Evolutionary conservation across 2,329 filamentous ascomycete species (phyloP), one percentile per base, ranked within the genome.

Genomic region (Neoarthrinium moseri): DNA sequence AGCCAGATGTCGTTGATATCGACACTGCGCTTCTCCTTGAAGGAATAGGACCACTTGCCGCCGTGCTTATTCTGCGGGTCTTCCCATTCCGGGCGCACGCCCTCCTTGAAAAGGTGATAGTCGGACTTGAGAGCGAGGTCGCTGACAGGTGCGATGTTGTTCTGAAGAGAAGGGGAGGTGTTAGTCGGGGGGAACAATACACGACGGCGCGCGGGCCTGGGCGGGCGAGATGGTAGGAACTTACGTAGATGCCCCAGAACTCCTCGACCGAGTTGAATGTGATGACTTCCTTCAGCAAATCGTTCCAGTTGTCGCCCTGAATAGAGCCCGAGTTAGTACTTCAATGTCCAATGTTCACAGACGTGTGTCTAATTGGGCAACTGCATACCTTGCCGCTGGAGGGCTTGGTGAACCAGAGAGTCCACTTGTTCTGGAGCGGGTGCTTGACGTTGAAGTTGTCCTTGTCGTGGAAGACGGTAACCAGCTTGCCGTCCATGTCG

Each of bases 371-470:
- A 2, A 29, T n/a, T 27, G 26, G 37, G 44, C 36, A 60, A 39
- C 8, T 4, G 27, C 75, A 49, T 71, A 94, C 91, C 86, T 95
- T 96, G 74, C 91, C 91, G 67, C 86, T 95, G 34, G 92, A 88
- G 44, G 94, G 92, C 81, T 97, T 97, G 62, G 92, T 97, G 78
- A 97, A 99, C 95, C 95, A 99, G 46, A 99, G 78, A 49, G 94
- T 97, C 94, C 94, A 99, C 67, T 89, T 87, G 78, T 96, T 88
- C 81, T 95, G 91, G 51, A 99, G 81, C 56, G 91, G 92, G 70
- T 99, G 94, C 81, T 97, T 99, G 71, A 99, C 94, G 62, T 95
- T 99, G 82, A 99, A 99, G 79, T 99, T 96, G 56, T 96, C 88
- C 59, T 94, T 87, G 73, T 97, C 91, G 68, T 99, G 91, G 76